Evolutionary conservation across 495 filamentous ascomycete genomes (phyloP).

Genomic region (Jackrogersella multiformis): DNA sequence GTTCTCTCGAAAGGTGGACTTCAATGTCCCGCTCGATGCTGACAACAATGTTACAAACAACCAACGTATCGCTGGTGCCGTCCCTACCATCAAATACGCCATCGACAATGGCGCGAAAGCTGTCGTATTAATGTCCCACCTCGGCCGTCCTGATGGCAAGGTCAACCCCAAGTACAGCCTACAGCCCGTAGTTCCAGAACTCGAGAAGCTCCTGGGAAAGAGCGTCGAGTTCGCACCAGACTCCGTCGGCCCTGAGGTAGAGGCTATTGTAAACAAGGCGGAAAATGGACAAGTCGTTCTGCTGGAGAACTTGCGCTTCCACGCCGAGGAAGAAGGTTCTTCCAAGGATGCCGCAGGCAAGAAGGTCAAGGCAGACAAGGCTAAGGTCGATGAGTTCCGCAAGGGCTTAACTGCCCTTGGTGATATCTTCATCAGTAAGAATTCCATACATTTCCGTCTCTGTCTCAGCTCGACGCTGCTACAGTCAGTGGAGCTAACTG

Average conservation of each 20-base stretch:
- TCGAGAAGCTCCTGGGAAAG: slow-evolving; percentile 86
- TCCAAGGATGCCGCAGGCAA: slow-evolving; percentile 91
- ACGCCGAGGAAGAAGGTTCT: slow-evolving; percentile 96
- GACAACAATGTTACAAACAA: slow-evolving; percentile 95
- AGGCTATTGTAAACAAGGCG: slow-evolving; percentile 87
- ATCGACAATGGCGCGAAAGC: slow-evolving; percentile 93
- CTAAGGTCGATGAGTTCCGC: slow-evolving; percentile 89
- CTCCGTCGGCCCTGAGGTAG: slow-evolving; percentile 87
- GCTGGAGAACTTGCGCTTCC: slow-evolving; percentile 97
- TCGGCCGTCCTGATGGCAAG: slow-evolving; percentile 94
- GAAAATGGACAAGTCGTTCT: slow-evolving; percentile 85
- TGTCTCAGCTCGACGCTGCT: background rate
- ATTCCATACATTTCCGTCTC: background rate
- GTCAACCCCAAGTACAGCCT: slow-evolving; percentile 91
- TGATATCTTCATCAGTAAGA: slow-evolving; percentile 95
- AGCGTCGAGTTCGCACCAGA: slow-evolving; percentile 90
- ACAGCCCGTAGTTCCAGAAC: slow-evolving; percentile 88
- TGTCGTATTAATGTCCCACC: slow-evolving; percentile 97
- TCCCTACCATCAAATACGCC: slow-evolving; percentile 98
- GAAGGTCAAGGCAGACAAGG: slow-evolving; percentile 97
- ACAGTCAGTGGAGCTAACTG: slow-evolving; percentile 2
- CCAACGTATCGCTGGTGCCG: slow-evolving; percentile 96
- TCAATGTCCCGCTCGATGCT: slow-evolving; percentile 96
- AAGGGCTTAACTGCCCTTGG: slow-evolving; percentile 94
- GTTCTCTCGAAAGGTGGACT: slow-evolving; percentile 80